phyloP scores from a whole-genome alignment of 2,329 filamentous ascomycete genomes.

The Epichloe gansuensis region DNA sequence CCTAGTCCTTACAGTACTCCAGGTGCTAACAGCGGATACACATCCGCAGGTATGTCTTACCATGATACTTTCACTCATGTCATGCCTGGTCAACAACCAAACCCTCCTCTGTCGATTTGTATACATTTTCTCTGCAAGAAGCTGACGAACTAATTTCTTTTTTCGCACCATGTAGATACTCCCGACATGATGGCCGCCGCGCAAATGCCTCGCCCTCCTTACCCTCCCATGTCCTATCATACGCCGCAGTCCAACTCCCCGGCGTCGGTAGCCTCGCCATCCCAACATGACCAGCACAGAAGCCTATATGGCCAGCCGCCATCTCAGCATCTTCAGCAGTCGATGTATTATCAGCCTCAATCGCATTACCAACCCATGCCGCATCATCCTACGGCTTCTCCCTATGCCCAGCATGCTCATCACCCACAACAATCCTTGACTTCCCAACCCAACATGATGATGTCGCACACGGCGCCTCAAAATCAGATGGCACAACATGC shows the following conservation, averaged over 20 bases:
- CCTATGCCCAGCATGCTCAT: slow-evolving; percentile 47
- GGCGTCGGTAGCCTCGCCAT: slow-evolving; percentile 80
- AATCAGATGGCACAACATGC: slow-evolving; percentile 47
- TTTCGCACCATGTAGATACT: slow-evolving; percentile 29
- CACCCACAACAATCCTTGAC: slow-evolving; percentile 38
- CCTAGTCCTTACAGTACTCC: slow-evolving; percentile 73
- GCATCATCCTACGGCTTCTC: slow-evolving; percentile 44
- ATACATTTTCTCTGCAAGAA: background rate
- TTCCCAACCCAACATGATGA: slow-evolving; percentile 53
- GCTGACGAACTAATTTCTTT: background rate
- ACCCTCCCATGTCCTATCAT: slow-evolving; percentile 83
- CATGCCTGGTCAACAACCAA: no score
- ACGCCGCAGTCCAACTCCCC: slow-evolving; percentile 93
- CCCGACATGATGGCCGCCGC: slow-evolving; percentile 55
- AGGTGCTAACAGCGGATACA: slow-evolving; percentile 70
- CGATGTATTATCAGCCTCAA: slow-evolving; percentile 62
- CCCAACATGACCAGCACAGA: slow-evolving; percentile 78
- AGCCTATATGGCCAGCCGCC: slow-evolving; percentile 72
- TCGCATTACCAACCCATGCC: slow-evolving; percentile 54
- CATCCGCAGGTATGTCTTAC: slow-evolving; percentile 61
- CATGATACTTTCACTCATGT: background rate
- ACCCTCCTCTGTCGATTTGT: background rate
- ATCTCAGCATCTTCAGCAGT: slow-evolving; percentile 63
- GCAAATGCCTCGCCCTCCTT: slow-evolving; percentile 61
- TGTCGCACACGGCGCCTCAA: slow-evolving; percentile 46